Evolutionary conservation across 75 land plant genomes (phyloP).

Genomic region (Gnetum montanum): DNA sequence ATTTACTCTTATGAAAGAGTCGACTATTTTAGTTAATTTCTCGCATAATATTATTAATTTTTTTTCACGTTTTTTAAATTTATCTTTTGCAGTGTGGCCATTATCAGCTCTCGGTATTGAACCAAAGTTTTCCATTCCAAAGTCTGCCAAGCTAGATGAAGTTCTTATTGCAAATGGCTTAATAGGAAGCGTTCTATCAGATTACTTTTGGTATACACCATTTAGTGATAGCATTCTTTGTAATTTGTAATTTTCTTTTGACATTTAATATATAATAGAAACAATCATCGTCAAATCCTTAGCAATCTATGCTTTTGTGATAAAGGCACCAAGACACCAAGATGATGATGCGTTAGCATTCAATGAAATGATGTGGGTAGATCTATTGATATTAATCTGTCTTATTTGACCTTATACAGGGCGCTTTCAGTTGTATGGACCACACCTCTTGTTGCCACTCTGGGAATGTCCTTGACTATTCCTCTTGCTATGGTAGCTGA

Average conservation of each 20-base stretch:
- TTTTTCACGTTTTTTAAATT: not conserved
- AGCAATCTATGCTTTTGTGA: too few relatives aligned
- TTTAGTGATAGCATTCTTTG: not conserved
- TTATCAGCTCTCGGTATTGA: slow-evolving; percentile 26
- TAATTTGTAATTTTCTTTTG: not conserved
- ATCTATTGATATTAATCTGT: too few relatives aligned
- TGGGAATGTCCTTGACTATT: slow-evolving; percentile 40
- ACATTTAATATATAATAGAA: not conserved
- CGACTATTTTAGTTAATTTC: too few relatives aligned
- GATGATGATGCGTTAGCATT: too few relatives aligned
- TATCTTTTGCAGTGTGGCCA: slow-evolving; percentile 24
- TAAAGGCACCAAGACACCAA: too few relatives aligned
- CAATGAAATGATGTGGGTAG: not conserved
- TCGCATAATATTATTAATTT: too few relatives aligned
- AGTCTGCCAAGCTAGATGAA: slow-evolving; percentile 33
- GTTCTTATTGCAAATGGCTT: slow-evolving; percentile 38
- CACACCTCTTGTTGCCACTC: slow-evolving; percentile 38
- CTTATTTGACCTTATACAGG: slow-evolving; percentile 10
- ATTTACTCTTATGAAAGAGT: too few relatives aligned
- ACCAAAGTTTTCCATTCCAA: slow-evolving; percentile 32
- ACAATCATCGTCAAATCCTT: not conserved
- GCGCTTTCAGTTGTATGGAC: slow-evolving; percentile 47
- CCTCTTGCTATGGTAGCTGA: slow-evolving; percentile 43
- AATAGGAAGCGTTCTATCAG: slow-evolving; percentile 40
- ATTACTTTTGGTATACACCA: slow-evolving; percentile 33